Evolutionary conservation across 2,329 filamentous ascomycete genomes (phyloP).

Genomic region (Claviceps arundinis): DNA sequence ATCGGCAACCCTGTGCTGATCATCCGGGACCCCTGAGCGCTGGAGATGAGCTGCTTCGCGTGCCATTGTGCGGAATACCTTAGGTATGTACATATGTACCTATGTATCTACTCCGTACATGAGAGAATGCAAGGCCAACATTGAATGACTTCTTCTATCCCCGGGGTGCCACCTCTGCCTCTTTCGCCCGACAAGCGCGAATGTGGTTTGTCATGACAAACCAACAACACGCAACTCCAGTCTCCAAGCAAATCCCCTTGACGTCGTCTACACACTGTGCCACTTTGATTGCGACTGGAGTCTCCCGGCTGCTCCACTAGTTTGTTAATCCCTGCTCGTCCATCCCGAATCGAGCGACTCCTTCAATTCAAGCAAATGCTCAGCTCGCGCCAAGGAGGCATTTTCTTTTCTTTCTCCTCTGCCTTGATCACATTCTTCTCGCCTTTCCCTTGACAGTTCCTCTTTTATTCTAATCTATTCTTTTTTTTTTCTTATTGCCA

Average conservation of each 20-base stretch:
- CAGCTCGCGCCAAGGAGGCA: background rate
- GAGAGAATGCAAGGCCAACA: too few relatives aligned
- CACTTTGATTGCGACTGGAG: background rate
- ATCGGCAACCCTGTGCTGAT: too few relatives aligned
- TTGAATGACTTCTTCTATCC: too few relatives aligned
- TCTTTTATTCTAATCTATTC: background rate
- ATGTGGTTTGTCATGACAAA: too few relatives aligned
- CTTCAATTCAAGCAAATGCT: background rate
- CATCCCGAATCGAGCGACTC: background rate
- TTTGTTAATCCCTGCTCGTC: background rate
- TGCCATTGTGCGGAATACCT: background rate
- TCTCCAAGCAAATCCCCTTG: too few relatives aligned
- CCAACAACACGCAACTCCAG: too few relatives aligned
- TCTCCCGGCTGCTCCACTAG: too few relatives aligned
- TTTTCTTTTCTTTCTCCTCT: background rate
- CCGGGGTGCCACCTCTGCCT: too few relatives aligned
- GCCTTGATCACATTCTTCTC: background rate
- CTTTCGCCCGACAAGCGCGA: too few relatives aligned
- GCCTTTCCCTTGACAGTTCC: background rate
- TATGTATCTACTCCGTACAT: too few relatives aligned
- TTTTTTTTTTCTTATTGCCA: background rate
- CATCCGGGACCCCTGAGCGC: background rate
- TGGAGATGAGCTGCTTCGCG: background rate
- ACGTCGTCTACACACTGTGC: background rate
- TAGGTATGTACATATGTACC: too few relatives aligned